A percentile compares a stretch with the other conserved stretches of the same genome.
Evolutionary conservation across 108 stramenopile species (phyloP).

Genomic region (Pseudonitzschia multiseries): DNA sequence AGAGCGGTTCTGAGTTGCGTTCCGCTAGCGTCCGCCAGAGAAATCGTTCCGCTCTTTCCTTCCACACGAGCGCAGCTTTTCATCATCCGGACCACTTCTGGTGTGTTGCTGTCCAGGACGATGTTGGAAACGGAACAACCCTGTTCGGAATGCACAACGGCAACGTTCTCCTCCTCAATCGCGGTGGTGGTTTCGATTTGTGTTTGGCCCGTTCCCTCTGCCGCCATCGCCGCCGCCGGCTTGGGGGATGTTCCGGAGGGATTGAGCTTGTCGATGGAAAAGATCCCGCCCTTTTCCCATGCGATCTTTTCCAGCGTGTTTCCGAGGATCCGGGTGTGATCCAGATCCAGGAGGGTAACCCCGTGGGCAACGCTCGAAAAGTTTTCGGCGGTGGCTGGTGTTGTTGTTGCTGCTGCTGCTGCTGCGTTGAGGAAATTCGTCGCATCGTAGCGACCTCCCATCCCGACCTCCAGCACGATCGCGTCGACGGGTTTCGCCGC

Average conservation of each 20-base stretch:
- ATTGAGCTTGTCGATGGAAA: conserved; percentile 50
- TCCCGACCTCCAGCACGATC: conserved; percentile 89
- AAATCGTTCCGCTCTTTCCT: conserved; percentile 28
- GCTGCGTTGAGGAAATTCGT: conserved; percentile 81
- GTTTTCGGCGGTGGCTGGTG: background rate
- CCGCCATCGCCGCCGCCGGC: background rate
- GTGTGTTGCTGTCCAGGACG: conserved; percentile 35
- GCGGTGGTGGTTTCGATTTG: too few species aligned
- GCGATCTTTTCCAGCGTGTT: conserved; percentile 86
- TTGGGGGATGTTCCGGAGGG: conserved; percentile 16
- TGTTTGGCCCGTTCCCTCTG: background rate
- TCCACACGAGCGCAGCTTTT: conserved; percentile 39
- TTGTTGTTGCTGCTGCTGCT: too few species aligned
- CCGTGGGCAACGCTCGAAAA: conserved; percentile 29
- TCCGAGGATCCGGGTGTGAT: conserved; percentile 90
- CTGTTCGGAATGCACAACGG: too few species aligned
- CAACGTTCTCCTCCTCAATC: too few species aligned
- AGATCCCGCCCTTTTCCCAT: conserved; percentile 95
- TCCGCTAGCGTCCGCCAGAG: conserved; percentile 29
- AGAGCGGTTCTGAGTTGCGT: conserved; percentile 25
- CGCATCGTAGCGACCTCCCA: conserved; percentile 95
- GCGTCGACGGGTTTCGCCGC: conserved; percentile 74
- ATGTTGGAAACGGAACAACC: background rate
- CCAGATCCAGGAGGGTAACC: conserved; percentile 79
- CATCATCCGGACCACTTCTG: conserved; percentile 26